These are phyloP conservation scores for Echeveria elegans DNA, from an alignment of 164 flowering plant genomes.

Conservation along the genomic window DNA sequence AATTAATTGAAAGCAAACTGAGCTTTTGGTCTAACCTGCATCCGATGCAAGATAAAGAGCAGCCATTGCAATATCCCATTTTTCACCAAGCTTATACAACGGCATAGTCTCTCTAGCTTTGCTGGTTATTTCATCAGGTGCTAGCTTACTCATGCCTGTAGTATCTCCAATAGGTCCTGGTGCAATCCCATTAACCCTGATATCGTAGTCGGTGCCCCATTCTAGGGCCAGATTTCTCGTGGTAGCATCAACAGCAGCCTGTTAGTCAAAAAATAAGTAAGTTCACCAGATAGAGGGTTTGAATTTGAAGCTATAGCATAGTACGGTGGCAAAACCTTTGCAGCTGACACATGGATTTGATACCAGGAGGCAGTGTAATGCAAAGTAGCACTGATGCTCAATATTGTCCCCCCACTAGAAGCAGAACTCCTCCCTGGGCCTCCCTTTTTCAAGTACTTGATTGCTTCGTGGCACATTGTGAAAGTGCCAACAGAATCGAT, in stretches of 20 bases:
- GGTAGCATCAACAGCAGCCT: conserved; percentile 82
- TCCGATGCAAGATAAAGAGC: conserved; percentile 70
- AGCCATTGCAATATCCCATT: conserved; percentile 93
- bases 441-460: conserved; percentile 77
- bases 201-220: conserved; percentile 90
- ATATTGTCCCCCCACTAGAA: conserved; percentile 59
- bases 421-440: conserved; percentile 55
- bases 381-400: conserved; percentile 89
- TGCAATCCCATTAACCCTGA: conserved; percentile 91
- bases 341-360: conserved; percentile 89
- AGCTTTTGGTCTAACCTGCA: conserved; percentile 42
- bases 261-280: conserved; percentile 11
- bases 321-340: conserved; percentile 50
- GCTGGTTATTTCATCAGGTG: conserved; percentile 49
- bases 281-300: background rate
- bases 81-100: conserved; percentile 65
- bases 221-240: conserved; percentile 83
- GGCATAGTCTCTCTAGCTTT: conserved; percentile 36
- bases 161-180: conserved; percentile 87
- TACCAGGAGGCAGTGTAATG: conserved; percentile 95
- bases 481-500: conserved; percentile 97
- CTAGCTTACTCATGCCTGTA: conserved; percentile 67
- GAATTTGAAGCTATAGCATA: background rate
- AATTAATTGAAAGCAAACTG: background rate
- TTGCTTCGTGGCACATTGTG: conserved; percentile 90